Evolutionary conservation across 768 basidiomycete species (phyloP).

Genomic region (Naematelia aurantialba): DNA sequence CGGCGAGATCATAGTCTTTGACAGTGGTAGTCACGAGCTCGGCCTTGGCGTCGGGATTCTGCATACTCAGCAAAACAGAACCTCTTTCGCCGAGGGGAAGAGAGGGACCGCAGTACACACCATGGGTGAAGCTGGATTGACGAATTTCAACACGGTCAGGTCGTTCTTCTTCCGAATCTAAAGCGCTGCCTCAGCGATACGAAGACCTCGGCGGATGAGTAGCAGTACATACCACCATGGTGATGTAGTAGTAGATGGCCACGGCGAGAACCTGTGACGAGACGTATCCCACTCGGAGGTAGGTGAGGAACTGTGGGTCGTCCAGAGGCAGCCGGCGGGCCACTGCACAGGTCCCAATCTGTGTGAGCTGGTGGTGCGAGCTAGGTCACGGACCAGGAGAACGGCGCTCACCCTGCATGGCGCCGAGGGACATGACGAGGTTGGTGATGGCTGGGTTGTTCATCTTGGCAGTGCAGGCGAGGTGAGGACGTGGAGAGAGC

Average conservation of each 20-base stretch:
- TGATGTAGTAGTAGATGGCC: conserved; percentile 74
- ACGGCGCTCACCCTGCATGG: conserved; percentile 70
- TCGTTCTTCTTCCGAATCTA: conserved; percentile 95
- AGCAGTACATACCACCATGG: conserved; percentile 59
- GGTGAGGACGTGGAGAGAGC: neutral
- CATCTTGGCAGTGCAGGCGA: conserved; percentile 24
- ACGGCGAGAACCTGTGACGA: conserved; percentile 67
- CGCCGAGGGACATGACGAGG: conserved; percentile 82
- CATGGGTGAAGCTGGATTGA: conserved; percentile 73
- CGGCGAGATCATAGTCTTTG: conserved; percentile 85
- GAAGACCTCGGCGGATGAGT: neutral
- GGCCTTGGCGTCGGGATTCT: conserved; percentile 54
- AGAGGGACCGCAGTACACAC: conserved; percentile 49
- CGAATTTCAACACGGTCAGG: conserved; percentile 92
- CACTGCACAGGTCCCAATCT: conserved; percentile 55
- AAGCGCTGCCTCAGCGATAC: neutral
- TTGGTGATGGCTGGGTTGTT: conserved; percentile 59
- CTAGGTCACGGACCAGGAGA: neutral
- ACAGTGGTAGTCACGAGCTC: conserved; percentile 83
- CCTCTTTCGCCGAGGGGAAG: neutral
- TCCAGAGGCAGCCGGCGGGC: conserved; percentile 88
- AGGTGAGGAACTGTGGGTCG: conserved; percentile 72
- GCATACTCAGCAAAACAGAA: conserved; percentile 49
- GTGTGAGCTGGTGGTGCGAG: neutral
- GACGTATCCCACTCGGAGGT: conserved; percentile 81